These are phyloP conservation scores for Ophiostoma tasmaniense DNA, from an alignment of 2,329 filamentous ascomycete genomes.

Conservation along the genomic window DNA sequence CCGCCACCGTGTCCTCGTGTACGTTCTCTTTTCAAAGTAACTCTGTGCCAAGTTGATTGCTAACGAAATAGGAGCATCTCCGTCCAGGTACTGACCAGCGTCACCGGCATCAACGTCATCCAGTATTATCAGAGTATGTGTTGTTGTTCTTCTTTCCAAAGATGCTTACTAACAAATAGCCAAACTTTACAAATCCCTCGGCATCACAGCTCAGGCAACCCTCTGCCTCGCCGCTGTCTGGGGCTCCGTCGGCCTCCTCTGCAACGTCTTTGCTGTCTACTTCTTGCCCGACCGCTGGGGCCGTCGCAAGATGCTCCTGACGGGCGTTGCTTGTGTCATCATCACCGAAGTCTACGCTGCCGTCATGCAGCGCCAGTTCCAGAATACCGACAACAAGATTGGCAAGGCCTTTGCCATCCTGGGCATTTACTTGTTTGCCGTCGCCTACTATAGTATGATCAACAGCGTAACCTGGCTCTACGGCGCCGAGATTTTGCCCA, in stretches of 20 bases:
- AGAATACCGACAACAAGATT: conserved; percentile 38
- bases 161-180: conserved; percentile 26
- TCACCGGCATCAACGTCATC: conserved; percentile 51
- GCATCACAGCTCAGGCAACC: conserved; percentile 41
- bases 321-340: conserved; percentile 43
- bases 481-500: conserved; percentile 45
- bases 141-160: not conserved
- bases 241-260: conserved; percentile 43
- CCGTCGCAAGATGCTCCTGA: conserved; percentile 49
- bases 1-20: conserved; percentile 41
- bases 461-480: conserved; percentile 48
- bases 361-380: conserved; percentile 48
- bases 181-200: conserved; percentile 46
- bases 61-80: conserved; percentile 30
- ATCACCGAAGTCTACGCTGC: conserved; percentile 51
- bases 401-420: conserved; percentile 53
- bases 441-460: conserved; percentile 45
- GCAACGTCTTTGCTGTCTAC: conserved; percentile 42
- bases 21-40: conserved; percentile 18
- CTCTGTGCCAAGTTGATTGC: conserved; percentile 16
- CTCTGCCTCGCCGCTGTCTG: conserved; percentile 47
- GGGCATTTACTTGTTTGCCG: conserved; percentile 51
- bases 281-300: conserved; percentile 51
- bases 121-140: conserved; percentile 23
- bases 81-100: conserved; percentile 48